phyloP scores from a whole-genome alignment of 148 eudicot genomes.

The Suaeda aralocaspica region DNA sequence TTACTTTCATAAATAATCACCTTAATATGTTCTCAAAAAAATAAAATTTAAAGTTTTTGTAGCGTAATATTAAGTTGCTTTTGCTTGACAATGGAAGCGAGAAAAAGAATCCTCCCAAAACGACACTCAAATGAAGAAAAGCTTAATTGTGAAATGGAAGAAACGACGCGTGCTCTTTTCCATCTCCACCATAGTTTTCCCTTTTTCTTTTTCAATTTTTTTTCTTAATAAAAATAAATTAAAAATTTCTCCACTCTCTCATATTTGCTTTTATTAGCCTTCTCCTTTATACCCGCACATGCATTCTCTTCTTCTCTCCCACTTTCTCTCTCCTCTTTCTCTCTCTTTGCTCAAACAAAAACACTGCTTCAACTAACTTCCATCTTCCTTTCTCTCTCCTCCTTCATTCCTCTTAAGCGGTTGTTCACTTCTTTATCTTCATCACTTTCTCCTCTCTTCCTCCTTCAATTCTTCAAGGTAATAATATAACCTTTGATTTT shows the following conservation, averaged over 20 bases:
- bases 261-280: slow-evolving; percentile 7
- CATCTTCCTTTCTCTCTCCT: slow-evolving; percentile 2
- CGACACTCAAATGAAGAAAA: neutral
- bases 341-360: slow-evolving; percentile 1
- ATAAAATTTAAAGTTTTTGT: too few species aligned
- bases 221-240: too few species aligned
- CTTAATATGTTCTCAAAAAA: too few species aligned
- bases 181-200: slow-evolving; percentile 20
- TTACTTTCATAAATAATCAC: too few species aligned
- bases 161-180: slow-evolving; percentile 24
- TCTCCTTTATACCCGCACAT: slow-evolving; percentile 16
- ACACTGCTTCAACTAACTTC: slow-evolving; percentile 6
- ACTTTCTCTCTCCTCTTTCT: slow-evolving; percentile 8
- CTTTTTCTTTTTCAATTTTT: neutral
- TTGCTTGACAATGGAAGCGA: neutral
- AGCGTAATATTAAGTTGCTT: neutral
- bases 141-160: slow-evolving; percentile 1
- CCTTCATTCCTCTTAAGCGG: neutral
- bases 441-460: neutral
- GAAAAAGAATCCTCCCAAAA: neutral
- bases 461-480: neutral
- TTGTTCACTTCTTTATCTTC: slow-evolving; percentile 4
- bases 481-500: neutral
- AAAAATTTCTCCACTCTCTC: neutral
- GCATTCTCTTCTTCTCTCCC: neutral